Percentiles rank a stretch among this genome's conserved stretches.
Conservation (phyloP, 768 basidiomycete genomes). For the Neoboletus subvelutipes region DNA sequence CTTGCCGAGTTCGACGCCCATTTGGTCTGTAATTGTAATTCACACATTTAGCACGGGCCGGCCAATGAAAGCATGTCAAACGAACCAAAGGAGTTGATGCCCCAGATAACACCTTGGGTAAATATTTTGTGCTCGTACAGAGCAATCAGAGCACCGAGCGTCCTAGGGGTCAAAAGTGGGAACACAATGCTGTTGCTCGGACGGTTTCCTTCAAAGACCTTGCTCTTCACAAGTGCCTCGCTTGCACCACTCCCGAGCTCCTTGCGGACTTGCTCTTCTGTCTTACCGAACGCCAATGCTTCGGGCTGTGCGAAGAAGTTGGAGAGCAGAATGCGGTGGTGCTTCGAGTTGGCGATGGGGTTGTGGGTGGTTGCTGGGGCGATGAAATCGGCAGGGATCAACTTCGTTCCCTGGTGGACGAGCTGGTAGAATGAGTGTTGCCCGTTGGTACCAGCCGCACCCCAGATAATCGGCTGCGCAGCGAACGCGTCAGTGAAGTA, state of each 20-base stretch:
- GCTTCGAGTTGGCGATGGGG: conserved; percentile 81
- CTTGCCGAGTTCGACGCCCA: conserved; percentile 99
- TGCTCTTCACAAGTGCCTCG: conserved; percentile 89
- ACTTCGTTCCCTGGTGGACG: conserved; percentile 89
- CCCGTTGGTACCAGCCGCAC: conserved; percentile 96
- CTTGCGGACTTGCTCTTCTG: conserved; percentile 78
- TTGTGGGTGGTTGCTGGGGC: conserved; percentile 89
- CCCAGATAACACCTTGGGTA: conserved; percentile 95
- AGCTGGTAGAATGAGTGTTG: conserved; percentile 99
- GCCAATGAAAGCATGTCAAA: not conserved
- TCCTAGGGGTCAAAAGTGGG: conserved; percentile 86
- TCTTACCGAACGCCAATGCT: conserved; percentile 97
- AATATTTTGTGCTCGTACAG: conserved; percentile 99
- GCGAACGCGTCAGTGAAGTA: not conserved
- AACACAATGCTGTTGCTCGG: conserved; percentile 97
- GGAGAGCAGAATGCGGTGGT: conserved; percentile 95
- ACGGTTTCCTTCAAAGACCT: conserved; percentile 96
- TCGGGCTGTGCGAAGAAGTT: conserved; percentile 99
- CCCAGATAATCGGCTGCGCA: conserved; percentile 94
- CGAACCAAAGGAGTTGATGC: conserved; percentile 95
- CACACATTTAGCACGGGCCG: not conserved
- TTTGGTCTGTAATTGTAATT: conserved; percentile 83
- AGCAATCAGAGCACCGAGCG: conserved; percentile 84
- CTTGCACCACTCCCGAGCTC: conserved; percentile 70
- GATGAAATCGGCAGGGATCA: conserved; percentile 90